Conservation (phyloP, 768 basidiomycete genomes). For the Hypsizygus marmoreus region DNA sequence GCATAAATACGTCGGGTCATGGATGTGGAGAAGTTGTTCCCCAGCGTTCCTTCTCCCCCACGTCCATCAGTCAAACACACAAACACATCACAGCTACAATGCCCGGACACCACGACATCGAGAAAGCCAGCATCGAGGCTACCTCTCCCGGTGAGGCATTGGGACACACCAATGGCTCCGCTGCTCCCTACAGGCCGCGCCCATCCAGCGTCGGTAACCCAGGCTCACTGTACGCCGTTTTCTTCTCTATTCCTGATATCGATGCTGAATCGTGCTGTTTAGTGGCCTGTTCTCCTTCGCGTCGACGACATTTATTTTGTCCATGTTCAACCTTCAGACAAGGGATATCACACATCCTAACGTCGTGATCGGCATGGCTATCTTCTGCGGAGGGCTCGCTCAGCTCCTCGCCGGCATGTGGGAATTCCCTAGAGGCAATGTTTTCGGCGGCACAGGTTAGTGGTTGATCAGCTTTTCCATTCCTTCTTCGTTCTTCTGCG, state of each 20-base stretch:
- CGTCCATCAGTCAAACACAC: no score
- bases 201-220: conserved; percentile 58
- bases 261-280: conserved; percentile 4
- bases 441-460: conserved; percentile 74
- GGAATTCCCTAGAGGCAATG: conserved; percentile 73
- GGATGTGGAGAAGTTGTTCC: not conserved
- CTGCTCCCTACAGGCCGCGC: conserved; percentile 23
- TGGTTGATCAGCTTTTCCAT: conserved; percentile 47
- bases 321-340: conserved; percentile 66
- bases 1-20: no score
- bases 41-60: not conserved
- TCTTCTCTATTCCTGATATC: conserved; percentile 1
- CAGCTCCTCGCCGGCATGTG: conserved; percentile 92
- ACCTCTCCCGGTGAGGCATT: conserved; percentile 28
- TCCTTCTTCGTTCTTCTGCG: conserved; percentile 50
- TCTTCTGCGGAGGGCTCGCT: conserved; percentile 81
- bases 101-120: conserved; percentile 30
- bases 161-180: conserved; percentile 20
- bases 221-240: conserved; percentile 46
- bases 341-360: conserved; percentile 61
- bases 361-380: conserved; percentile 82
- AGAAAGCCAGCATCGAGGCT: conserved; percentile 36
- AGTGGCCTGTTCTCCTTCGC: conserved; percentile 85
- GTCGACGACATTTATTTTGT: conserved; percentile 79
- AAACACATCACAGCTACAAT: conserved; percentile 6